A percentile compares a stretch with the other conserved stretches of the same genome.
These are phyloP conservation scores for Apiospora aurea DNA, from an alignment of 2,329 filamentous ascomycete species.

Conservation along the genomic window DNA sequence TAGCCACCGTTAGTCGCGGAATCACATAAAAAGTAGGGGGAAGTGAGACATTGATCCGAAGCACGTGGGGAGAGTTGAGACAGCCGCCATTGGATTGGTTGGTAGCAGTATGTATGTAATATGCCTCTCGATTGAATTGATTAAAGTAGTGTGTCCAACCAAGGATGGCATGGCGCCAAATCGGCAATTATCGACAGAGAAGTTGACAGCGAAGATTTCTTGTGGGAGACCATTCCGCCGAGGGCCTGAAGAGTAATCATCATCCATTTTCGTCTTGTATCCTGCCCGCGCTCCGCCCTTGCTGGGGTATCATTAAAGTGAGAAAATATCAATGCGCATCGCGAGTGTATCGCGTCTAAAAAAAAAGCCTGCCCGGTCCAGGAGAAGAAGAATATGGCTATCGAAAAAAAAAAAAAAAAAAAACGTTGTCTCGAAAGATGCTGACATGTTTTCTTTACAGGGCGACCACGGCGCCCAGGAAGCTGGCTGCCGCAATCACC, in stretches of 20 bases:
- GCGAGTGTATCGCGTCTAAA: not conserved
- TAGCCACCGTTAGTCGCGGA: not conserved
- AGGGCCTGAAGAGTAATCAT: not conserved
- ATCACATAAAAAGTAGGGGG: not conserved
- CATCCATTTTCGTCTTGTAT: not conserved
- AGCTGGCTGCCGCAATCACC: conserved; percentile 32
- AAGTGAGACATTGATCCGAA: not conserved
- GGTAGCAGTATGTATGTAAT: not conserved
- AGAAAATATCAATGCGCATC: not conserved
- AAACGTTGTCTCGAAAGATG: not conserved
- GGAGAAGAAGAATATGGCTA: not conserved
- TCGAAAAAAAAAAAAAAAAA: conserved; percentile 9
- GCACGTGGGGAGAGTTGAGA: not conserved
- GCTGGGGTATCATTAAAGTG: conserved; percentile 20
- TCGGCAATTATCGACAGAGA: not conserved
- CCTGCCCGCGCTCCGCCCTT: conserved; percentile 13
- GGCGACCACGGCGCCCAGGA: conserved; percentile 33
- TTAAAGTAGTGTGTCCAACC: not conserved
- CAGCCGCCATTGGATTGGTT: not conserved
- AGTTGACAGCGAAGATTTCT: not conserved
- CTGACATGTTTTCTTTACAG: conserved; percentile 28
- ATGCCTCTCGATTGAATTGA: not conserved
- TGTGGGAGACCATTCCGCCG: not conserved
- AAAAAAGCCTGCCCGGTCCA: not conserved
- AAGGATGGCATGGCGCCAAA: not conserved